Base-by-base conservation (phyloP, 2,329 filamentous ascomycete genomes). In the Colletotrichum camelliae region DNA sequence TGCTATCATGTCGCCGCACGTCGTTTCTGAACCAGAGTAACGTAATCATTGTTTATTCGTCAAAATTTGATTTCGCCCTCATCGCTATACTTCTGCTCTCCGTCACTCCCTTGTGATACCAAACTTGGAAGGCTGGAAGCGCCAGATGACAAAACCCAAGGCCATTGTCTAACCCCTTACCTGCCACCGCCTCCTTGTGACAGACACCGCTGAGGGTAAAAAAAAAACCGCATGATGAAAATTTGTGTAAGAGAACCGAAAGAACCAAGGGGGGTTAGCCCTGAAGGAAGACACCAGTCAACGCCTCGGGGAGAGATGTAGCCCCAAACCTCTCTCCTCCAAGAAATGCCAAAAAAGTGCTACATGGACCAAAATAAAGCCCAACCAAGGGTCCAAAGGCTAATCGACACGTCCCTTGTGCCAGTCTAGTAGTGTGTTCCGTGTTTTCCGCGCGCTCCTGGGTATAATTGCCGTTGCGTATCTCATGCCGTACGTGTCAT, bases 391-490 rank as follows among this genome's bases (percentile, higher is more conserved):
- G 39, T 15, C 37, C 64, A 55, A 55, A 65, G 69, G 72, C 31
- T 62, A 67, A 13, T 13, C 39, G 27, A 68, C 27, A 43, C 64
- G 58, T 65, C 58, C 62, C 64, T 60, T 72, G 62, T 58, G 27
- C 70, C 64, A 73, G 67, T 64, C 70, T 55, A 65, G 43, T 52
- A n/a, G 58, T 60, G 37, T 64, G 33, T 74, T 37, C 74, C 70
- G 48, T 74, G 58, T 69, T 74, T 73, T 65, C 73, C 31, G 64
- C 70, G 74, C 74, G 43, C 70, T 73, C 74, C 74, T 73, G 74
- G 74, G 74, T 76, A 76, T 76, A 70, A 64, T 73, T 74, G 74
- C 60, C 58, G 58, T 67, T 74, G 74, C 65, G 58, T 76, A 74
- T 73, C 74, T 76, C 74, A 74, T 76, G 73, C 70, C 70, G 61